Evolutionary conservation across 169 alveolate genomes (phyloP), one percentile per base, ranked within the genome.

Genomic region (Theileria parva): DNA sequence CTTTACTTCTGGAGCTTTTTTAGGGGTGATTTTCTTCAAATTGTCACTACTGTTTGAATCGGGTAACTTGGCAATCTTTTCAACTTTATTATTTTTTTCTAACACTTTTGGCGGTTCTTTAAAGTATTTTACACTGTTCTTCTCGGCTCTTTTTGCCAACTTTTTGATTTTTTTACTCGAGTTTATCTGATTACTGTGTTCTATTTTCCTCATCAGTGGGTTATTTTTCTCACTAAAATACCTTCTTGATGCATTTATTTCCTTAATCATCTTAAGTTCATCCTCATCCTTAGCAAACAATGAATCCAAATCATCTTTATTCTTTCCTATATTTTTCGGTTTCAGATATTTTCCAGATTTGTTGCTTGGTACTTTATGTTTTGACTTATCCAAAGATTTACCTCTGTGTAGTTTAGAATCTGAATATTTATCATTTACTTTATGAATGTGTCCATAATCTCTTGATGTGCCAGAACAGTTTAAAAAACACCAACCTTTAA

Each of bases 81-180:
- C 68, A 72, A 91, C 1, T 93, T 76, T 59, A 81, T 88, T 44
- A 68, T 74, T 74, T 86, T 80, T 30, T 84, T 85, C 34, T 65
- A 78, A 11, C 69, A 79, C 74, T 92, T 92, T 60, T 92, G 92
- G n/a, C 68, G 77, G 21, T 87, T 90, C 30, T 88, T 85, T 53
- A 84, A 86, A 65, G 67, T 83, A 32, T 83, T 80, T 2, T 66
- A 57, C 44, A 74, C 51, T 55, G 92, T 81, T 63, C 77, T 71
- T 76, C 87, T 89, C 72, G 87, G 65, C 50, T 53, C 66, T 34
- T 55, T 57, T 9, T 55, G 65, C 19, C 73, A 68, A 23, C 61
- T 8, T 67, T 48, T 68, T n/a, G 60, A 48, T 34, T 78, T 78
- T 77, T 50, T 57, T 25, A 21, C 66, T 57, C 15, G 66, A 77